phyloP scores from a whole-genome alignment of 768 basidiomycete genomes.

The Rickenella mellea region DNA sequence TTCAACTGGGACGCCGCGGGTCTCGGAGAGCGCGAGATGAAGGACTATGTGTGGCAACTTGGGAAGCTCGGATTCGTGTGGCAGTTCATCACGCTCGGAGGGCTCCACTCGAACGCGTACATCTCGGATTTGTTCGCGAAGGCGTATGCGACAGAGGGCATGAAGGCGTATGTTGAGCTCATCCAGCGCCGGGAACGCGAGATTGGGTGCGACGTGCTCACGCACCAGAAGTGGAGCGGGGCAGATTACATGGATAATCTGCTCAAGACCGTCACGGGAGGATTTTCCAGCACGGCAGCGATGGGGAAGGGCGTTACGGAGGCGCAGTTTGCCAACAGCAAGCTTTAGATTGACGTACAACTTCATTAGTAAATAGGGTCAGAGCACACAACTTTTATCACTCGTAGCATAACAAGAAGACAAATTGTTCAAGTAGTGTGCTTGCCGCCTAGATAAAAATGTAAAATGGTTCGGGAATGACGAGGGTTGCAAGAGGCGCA shows the following conservation, averaged over 20 bases:
- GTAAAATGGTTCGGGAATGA: no score
- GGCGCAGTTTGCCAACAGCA: conserved; percentile 59
- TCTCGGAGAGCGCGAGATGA: conserved; percentile 76
- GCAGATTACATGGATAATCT: conserved; percentile 88
- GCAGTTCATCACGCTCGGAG: conserved; percentile 98
- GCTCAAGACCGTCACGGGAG: conserved; percentile 95
- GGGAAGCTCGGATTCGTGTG: conserved; percentile 95
- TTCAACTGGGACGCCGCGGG: conserved; percentile 96
- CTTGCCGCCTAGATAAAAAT: no score
- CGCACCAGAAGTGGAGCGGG: conserved; percentile 98
- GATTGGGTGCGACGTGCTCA: conserved; percentile 90
- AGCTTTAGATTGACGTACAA: conserved; percentile 34
- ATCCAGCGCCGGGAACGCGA: conserved; percentile 90
- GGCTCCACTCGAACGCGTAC: conserved; percentile 94
- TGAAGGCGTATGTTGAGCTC: conserved; percentile 98
- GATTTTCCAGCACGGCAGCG: conserved; percentile 95
- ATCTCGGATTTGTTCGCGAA: conserved; percentile 90
- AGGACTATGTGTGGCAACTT: conserved; percentile 83
- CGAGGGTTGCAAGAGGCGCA: no score
- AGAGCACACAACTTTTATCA: no score
- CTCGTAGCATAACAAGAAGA: no score
- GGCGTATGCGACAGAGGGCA: conserved; percentile 86
- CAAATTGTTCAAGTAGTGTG: no score
- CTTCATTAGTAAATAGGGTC: no score
- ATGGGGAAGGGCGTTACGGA: conserved; percentile 98